Percentiles rank a stretch among this genome's conserved stretches.
Conservation (phyloP, 2,329 filamentous ascomycete genomes). For the Aspergillaceae sp. region DNA sequence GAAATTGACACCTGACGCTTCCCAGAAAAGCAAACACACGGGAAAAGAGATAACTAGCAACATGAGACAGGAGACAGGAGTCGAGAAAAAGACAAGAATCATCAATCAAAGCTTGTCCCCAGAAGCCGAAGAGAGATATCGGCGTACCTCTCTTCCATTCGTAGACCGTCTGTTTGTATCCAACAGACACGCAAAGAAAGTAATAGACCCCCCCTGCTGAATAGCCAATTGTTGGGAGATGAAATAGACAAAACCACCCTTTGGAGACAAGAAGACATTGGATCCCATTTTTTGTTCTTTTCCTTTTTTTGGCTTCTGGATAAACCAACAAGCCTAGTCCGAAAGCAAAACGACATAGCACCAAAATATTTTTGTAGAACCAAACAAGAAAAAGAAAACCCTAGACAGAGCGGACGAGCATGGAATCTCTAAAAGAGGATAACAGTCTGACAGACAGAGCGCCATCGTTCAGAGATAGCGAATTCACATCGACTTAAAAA, state of each 20-base stretch:
- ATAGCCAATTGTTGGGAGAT: conserved; percentile 5
- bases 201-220: conserved; percentile 9
- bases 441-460: conserved; percentile 1
- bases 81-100: too few species aligned
- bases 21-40: conserved; percentile 8
- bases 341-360: neutral
- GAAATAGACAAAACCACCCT: neutral
- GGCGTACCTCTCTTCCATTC: too few species aligned
- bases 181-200: neutral
- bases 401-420: neutral
- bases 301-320: neutral
- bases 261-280: neutral
- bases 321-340: neutral
- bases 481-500: conserved; percentile 3
- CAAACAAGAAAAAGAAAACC: neutral
- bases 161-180: neutral
- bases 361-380: neutral
- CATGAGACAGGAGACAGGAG: neutral
- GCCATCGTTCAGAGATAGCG: conserved; percentile 7
- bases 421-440: too few species aligned
- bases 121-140: too few species aligned
- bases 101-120: too few species aligned
- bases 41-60: neutral
- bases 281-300: neutral
- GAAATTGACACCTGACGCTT: neutral